Conservation (phyloP, 2,329 filamentous ascomycete genomes). For the Helminthosporium solani region DNA sequence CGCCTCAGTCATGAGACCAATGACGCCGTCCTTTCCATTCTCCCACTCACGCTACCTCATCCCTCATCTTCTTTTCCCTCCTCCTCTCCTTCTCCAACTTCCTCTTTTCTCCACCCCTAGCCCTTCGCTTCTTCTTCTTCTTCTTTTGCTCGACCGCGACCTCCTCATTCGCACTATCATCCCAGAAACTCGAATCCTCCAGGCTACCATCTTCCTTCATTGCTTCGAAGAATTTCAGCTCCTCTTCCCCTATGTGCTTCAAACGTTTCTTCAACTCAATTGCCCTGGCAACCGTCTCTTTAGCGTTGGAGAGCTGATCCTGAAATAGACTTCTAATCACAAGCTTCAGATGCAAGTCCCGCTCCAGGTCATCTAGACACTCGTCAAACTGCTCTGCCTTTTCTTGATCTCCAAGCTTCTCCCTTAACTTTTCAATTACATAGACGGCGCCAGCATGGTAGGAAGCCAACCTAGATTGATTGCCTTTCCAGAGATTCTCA, state of each 20-base stretch:
- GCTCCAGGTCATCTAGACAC: not conserved
- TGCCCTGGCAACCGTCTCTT: not conserved
- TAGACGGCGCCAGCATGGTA: not conserved
- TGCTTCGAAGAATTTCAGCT: too few species aligned
- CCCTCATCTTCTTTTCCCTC: not conserved
- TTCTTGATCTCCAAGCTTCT: not conserved
- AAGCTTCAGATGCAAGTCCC: not conserved
- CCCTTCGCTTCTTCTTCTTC: not conserved
- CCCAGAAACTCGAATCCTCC: not conserved
- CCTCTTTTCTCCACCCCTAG: not conserved
- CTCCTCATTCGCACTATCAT: not conserved
- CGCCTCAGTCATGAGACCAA: too few species aligned
- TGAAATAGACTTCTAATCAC: too few species aligned
- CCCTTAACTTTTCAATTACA: not conserved
- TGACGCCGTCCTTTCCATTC: too few species aligned
- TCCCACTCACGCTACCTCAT: too few species aligned
- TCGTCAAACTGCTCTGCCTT: not conserved
- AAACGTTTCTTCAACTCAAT: not conserved
- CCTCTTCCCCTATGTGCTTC: too few species aligned
- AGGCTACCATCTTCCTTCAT: not conserved
- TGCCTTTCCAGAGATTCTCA: not conserved
- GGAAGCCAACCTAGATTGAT: not conserved
- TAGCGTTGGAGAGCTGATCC: not conserved
- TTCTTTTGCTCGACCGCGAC: not conserved
- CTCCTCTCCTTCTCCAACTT: not conserved